Base-by-base conservation (phyloP, 2,329 filamentous ascomycete genomes). In the Colletotrichum spinosum region DNA sequence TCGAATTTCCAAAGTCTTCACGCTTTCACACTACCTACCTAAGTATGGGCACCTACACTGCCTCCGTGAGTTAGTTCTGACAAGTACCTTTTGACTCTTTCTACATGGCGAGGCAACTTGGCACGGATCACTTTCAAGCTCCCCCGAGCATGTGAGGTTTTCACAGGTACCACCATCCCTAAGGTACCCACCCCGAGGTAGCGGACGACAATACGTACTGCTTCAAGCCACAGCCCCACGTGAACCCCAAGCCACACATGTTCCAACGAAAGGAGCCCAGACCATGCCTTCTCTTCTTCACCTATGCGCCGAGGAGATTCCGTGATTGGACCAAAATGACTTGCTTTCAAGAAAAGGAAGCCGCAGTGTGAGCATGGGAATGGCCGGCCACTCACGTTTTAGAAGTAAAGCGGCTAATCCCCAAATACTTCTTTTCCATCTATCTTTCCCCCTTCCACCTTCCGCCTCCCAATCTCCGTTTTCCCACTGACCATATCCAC, bases 391-490 rank as follows among this genome's bases (percentile, higher is more conserved):
- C 58, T 66, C 58, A 66, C 48, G 48, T 62, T 55, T 56, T 25
- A 52, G 48, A 55, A 55, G 57, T 65, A 65, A 53, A 65, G 63
- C 58, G 52, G 58, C 63, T 63, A 53, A 62, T 57, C 63, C 63
- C 62, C 58, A 65, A 56, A 49, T 41, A 65, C 52, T 10, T 55
- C 55, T 41, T 38, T 45, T 46, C 17, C 35, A 11, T 11, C 54
- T 38, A 25, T 10, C 42, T 65, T 56, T 65, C 39, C 49, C 38
- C n/a, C 39, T 55, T 45, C 25, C 25, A 25, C 25, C 25, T 25
- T 25, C 25, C 25, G 53, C 57, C 58, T 49, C 39, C 42, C 25
- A 25, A 25, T 48, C 37, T 17, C 52, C 53, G 44, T 54, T 55
- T 37, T 50, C 34, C 53, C 58, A 42, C 46, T 48, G 49, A 55